Conservation (phyloP, 2,329 filamentous ascomycete genomes). For the Aspergillus niger region DNA sequence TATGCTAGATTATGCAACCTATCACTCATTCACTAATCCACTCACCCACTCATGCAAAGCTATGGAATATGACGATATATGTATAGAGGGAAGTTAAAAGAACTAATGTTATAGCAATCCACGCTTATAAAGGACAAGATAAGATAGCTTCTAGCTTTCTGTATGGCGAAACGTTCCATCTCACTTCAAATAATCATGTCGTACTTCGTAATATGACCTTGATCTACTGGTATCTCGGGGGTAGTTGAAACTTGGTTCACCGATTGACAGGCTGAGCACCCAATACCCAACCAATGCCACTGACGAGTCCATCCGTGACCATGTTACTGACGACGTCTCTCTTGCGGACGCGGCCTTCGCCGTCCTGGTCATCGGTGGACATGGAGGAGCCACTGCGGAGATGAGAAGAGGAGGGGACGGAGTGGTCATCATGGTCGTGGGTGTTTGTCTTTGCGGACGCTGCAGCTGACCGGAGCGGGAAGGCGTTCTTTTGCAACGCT, state of each 20-base stretch:
- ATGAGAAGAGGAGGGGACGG: slow-evolving; percentile 4
- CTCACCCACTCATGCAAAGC: no score
- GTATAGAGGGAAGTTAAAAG: no score
- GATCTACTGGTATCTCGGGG: not conserved
- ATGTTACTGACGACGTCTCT: slow-evolving; percentile 63
- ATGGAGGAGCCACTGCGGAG: slow-evolving; percentile 16
- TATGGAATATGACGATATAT: no score
- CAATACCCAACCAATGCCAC: slow-evolving; percentile 66
- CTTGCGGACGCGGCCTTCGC: slow-evolving; percentile 46
- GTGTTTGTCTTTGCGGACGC: slow-evolving; percentile 4
- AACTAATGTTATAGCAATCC: no score
- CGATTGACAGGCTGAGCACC: slow-evolving; percentile 53
- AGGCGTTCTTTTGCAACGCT: slow-evolving; percentile 51
- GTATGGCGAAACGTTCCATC: no score
- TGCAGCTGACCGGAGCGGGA: slow-evolving; percentile 40
- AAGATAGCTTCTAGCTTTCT: no score
- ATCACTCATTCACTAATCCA: no score
- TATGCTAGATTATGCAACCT: no score
- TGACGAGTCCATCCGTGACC: slow-evolving; percentile 63
- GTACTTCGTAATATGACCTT: not conserved
- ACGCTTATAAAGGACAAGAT: no score
- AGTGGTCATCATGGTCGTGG: slow-evolving; percentile 6
- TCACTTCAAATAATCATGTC: not conserved
- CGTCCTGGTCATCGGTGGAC: slow-evolving; percentile 22
- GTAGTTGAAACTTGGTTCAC: slow-evolving; percentile 5